A percentile compares a stretch with the other conserved stretches of the same genome.
Evolutionary conservation across 2,329 filamentous ascomycete genomes (phyloP).

Genomic region (Phialophora chinensis): DNA sequence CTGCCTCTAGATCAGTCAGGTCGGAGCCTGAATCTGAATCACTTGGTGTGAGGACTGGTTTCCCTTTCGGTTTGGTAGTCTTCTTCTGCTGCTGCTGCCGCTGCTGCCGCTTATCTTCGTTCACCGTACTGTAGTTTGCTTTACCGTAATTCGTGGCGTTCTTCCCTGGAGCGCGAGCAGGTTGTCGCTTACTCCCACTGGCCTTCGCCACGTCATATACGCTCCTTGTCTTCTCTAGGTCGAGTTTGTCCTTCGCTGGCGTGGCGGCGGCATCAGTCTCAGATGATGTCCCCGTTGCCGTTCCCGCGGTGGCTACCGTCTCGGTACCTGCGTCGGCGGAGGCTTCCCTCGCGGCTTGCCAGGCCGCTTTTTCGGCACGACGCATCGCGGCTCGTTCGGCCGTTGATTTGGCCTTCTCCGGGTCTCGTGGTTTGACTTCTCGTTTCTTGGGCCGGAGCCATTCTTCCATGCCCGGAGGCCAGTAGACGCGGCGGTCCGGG

Average conservation of each 20-base stretch:
- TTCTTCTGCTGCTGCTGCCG: constrained; percentile 41
- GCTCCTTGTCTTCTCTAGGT: constrained; percentile 18
- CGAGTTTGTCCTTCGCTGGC: constrained; percentile 5
- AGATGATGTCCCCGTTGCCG: constrained; percentile 1
- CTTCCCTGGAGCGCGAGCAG: constrained; percentile 40
- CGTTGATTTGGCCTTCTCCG: constrained; percentile 43
- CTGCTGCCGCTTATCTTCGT: not conserved
- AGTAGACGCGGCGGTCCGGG: constrained; percentile 79
- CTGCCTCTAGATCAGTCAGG: constrained; percentile 42
- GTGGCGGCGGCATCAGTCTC: constrained; percentile 7
- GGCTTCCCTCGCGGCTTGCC: constrained; percentile 37
- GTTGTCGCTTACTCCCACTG: constrained; percentile 37
- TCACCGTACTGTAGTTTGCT: not conserved
- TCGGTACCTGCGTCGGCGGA: constrained; percentile 16
- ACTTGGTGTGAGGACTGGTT: constrained; percentile 2
- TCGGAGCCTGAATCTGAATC: constrained; percentile 36
- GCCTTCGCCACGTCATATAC: constrained; percentile 35
- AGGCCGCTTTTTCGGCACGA: constrained; percentile 40
- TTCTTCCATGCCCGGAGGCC: constrained; percentile 87
- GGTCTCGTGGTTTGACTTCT: constrained; percentile 60
- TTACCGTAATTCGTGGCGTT: not conserved
- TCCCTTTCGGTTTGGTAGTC: not conserved
- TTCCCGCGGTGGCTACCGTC: not conserved
- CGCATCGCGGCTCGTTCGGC: constrained; percentile 43
- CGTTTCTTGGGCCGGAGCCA: constrained; percentile 84